Evolutionary conservation across 805 yeast species (phyloP), one percentile per base, ranked within the genome.

Genomic region (Saccharomycopsis javanensis): DNA sequence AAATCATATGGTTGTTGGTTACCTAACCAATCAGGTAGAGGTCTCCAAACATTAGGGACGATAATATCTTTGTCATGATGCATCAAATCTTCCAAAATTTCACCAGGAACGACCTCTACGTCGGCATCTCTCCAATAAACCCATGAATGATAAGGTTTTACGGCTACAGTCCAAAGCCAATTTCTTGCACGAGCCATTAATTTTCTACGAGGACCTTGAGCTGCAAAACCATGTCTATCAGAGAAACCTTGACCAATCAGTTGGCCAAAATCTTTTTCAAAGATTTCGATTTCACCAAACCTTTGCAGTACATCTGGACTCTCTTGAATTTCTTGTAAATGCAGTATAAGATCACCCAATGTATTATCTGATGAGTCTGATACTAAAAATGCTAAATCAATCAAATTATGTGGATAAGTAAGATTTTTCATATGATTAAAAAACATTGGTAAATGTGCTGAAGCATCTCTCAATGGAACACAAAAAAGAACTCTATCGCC

Each of bases 121-220:
- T 92, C 98, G 11, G 94, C 96, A 73, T 92, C 98, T 71, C 98
- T 77, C 98, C 98, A 92, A 69, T 91, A 90, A 6, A 92, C 97
- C 86, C 91, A 90, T 6, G 96, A 83, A 68, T 92, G 98, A 68
- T 92, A 83, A 1, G 98, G 97, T 68, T 83, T 85, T 53, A 92
- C 70, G 1, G 96, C 95, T 5, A 86, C 89, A 0, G 92, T 75
- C 67, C 90, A 80, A 48, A 92, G 73, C 98, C 98, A 92, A 70
- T 92, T 92, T 69, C 98, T 78, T 5, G 97, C 97, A 59, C 90
- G 78, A 4, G 96, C 98, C 98, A 92, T 92, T 63, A 89, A 77
- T 69, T 92, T 92, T 66, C 98, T 77, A 68, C 98, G 79, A 50
- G 95, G 95, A 11, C 96, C 98, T 70, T 92, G 98, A 0, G 96